Conservation (phyloP, 148 eudicot genomes). For the Silene uniflora region DNA sequence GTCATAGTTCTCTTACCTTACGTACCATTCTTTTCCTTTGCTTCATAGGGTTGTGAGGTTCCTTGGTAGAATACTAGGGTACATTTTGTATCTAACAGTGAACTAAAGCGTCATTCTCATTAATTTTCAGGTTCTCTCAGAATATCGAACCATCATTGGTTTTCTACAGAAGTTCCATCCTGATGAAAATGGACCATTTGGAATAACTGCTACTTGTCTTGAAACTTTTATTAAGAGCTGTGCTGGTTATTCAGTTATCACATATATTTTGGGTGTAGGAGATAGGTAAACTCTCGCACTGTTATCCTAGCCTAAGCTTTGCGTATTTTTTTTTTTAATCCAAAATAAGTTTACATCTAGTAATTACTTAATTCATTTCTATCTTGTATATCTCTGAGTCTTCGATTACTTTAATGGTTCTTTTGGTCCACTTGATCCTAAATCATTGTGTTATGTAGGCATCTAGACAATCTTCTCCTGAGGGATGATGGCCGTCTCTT, state of each 20-base stretch:
- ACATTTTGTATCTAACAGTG: background rate
- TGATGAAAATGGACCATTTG: conserved; percentile 91
- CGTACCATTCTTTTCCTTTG: background rate
- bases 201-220: conserved; percentile 90
- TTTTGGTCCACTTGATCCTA: background rate
- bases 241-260: conserved; percentile 97
- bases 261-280: conserved; percentile 94
- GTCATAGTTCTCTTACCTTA: background rate
- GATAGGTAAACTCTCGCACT: conserved; percentile 58
- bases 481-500: conserved; percentile 91
- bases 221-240: conserved; percentile 98
- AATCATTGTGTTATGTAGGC: conserved; percentile 50
- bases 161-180: conserved; percentile 95
- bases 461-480: conserved; percentile 91
- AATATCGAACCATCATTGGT: conserved; percentile 83
- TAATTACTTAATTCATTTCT: background rate
- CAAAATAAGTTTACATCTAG: background rate
- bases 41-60: background rate
- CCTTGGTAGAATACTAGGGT: background rate
- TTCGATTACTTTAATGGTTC: background rate
- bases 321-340: background rate
- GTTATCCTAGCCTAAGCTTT: background rate
- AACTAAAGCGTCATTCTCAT: conserved; percentile 13
- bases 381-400: background rate
- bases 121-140: conserved; percentile 70